phyloP scores from a whole-genome alignment of 2,329 filamentous ascomycete species.

The Penicillium sumatraense region DNA sequence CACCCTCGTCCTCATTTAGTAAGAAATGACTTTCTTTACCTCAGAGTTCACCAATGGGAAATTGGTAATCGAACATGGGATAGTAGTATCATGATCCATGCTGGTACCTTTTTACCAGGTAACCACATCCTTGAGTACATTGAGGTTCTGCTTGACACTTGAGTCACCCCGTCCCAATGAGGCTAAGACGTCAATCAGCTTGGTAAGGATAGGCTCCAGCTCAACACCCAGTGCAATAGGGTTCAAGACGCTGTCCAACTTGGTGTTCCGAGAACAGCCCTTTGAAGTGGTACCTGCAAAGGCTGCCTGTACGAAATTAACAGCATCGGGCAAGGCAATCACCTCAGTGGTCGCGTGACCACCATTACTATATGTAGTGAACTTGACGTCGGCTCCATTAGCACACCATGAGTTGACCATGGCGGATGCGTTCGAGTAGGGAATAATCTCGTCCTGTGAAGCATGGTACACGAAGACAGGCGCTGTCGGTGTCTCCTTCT shows the following conservation, averaged over 20 bases:
- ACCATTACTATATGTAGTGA: slow-evolving; percentile 28
- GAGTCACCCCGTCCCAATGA: slow-evolving; percentile 21
- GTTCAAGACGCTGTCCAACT: slow-evolving; percentile 25
- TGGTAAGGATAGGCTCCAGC: slow-evolving; percentile 28
- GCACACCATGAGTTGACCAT: slow-evolving; percentile 30
- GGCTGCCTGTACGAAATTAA: slow-evolving; percentile 28
- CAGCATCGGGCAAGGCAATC: slow-evolving; percentile 21
- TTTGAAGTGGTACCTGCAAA: slow-evolving; percentile 27
- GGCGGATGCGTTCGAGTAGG: slow-evolving; percentile 22
- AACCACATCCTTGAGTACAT: slow-evolving; percentile 13
- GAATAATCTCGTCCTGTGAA: slow-evolving; percentile 31
- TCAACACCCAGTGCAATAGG: slow-evolving; percentile 25
- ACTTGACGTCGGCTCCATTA: slow-evolving; percentile 27
- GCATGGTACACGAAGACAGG: slow-evolving; percentile 34
- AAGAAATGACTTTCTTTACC: too few species aligned
- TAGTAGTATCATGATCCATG: not conserved
- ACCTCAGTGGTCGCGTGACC: slow-evolving; percentile 33
- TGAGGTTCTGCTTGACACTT: slow-evolving; percentile 22
- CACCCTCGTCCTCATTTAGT: not conserved
- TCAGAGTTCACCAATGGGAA: too few species aligned
- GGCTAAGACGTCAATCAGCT: slow-evolving; percentile 24
- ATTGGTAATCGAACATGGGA: too few species aligned
- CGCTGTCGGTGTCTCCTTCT: slow-evolving; percentile 27
- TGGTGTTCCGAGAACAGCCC: slow-evolving; percentile 27
- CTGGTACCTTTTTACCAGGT: slow-evolving; percentile 12